Evolutionary conservation across 2,329 filamentous ascomycete species (phyloP).

Genomic region (Penicillium verrucosum): DNA sequence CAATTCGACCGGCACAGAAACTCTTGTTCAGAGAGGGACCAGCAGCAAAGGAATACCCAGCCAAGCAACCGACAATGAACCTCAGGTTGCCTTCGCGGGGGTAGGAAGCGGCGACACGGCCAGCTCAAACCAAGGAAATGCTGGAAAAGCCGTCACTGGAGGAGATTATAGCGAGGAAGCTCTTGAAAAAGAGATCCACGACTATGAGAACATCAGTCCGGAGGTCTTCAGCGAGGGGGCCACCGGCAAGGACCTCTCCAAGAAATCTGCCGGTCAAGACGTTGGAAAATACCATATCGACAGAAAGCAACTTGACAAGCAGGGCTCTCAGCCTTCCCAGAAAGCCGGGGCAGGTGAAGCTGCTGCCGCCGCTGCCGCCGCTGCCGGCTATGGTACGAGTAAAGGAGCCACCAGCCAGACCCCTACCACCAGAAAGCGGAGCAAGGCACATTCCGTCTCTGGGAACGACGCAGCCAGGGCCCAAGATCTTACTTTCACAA

Average conservation of each 20-base stretch:
- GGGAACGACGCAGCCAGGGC: neutral
- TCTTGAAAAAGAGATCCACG: conserved; percentile 14
- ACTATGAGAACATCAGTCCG: conserved; percentile 9
- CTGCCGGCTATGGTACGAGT: conserved; percentile 2
- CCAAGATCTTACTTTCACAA: neutral
- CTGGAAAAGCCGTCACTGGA: neutral
- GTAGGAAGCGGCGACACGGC: neutral
- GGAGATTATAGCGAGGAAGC: neutral
- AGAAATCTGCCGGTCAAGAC: neutral
- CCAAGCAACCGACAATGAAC: neutral
- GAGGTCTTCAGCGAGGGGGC: conserved; percentile 13
- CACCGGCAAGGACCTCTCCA: neutral
- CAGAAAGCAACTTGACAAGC: neutral
- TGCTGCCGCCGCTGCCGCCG: neutral
- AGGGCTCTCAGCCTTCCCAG: neutral
- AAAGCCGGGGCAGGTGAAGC: conserved; percentile 3
- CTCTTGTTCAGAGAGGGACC: conserved; percentile 3
- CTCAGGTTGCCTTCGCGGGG: neutral
- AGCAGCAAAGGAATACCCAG: neutral
- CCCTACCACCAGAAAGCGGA: neutral
- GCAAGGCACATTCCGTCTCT: neutral
- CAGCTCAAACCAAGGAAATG: neutral
- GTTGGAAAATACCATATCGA: conserved; percentile 1
- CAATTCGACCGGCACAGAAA: neutral
- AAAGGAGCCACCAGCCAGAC: neutral